phyloP scores from a whole-genome alignment of 2,329 filamentous ascomycete genomes.

The Colletotrichum sublineola region DNA sequence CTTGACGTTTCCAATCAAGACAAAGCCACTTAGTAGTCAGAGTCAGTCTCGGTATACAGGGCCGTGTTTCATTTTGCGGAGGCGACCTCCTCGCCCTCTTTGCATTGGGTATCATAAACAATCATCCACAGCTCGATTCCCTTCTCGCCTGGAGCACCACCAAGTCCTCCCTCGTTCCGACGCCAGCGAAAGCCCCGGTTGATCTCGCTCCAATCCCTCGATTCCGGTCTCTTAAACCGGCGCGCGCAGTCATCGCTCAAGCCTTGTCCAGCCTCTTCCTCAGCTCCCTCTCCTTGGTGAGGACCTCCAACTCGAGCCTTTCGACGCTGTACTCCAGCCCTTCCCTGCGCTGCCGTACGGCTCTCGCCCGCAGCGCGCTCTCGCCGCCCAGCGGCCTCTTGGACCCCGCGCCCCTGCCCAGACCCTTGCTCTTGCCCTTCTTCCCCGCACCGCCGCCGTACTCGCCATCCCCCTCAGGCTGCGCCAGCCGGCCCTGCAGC shows the following conservation, averaged over 20 bases:
- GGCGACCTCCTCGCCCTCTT: background rate
- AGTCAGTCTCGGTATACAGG: background rate
- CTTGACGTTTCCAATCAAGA: background rate
- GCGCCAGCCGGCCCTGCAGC: constrained; percentile 76
- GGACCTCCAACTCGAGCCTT: constrained; percentile 86
- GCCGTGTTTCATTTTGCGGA: background rate
- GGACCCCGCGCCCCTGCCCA: constrained; percentile 33
- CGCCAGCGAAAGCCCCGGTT: background rate
- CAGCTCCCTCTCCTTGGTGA: constrained; percentile 76
- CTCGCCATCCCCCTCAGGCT: constrained; percentile 46
- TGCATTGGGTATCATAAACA: constrained; percentile 29
- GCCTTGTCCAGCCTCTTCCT: constrained; percentile 61
- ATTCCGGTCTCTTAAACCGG: background rate
- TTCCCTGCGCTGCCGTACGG: constrained; percentile 85
- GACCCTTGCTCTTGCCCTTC: constrained; percentile 45
- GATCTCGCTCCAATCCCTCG: background rate
- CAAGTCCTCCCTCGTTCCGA: too few relatives aligned
- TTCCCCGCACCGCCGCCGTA: constrained; percentile 36
- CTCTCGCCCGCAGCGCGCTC: constrained; percentile 66
- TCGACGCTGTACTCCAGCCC: constrained; percentile 89
- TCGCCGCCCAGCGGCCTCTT: constrained; percentile 63
- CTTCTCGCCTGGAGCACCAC: too few relatives aligned
- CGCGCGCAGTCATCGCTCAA: constrained; percentile 38
- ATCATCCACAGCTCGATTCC: background rate
- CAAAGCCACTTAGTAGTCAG: background rate